phyloP scores from a whole-genome alignment of 192 early-diverging fungal genomes.

The Gigaspora rosea region DNA sequence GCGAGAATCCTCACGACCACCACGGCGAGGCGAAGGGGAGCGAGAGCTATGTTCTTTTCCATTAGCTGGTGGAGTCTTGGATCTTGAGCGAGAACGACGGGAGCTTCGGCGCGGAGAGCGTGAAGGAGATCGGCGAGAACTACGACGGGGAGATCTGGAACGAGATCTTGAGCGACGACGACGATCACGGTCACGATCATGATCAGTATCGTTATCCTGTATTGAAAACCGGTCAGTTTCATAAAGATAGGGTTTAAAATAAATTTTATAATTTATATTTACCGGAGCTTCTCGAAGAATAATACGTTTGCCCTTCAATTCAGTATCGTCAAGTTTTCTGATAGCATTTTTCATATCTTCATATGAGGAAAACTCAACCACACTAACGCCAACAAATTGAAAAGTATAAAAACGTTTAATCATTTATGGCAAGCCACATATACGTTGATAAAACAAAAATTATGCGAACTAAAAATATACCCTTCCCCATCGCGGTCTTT shows the following conservation, averaged over 20 bases:
- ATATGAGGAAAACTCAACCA: conserved; percentile 85
- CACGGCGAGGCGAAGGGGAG: not conserved
- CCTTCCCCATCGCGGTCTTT: conserved; percentile 81
- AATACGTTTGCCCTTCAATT: conserved; percentile 67
- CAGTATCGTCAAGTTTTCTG: conserved; percentile 77
- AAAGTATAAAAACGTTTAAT: too few species aligned
- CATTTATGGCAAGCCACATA: too few species aligned
- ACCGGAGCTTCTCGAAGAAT: conserved; percentile 56
- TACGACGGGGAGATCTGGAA: not conserved
- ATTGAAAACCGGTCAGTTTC: conserved; percentile 2
- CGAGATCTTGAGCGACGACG: conserved; percentile 58
- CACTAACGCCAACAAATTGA: conserved; percentile 45
- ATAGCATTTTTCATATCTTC: conserved; percentile 86
- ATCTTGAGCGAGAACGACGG: conserved; percentile 45
- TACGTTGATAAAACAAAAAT: too few species aligned
- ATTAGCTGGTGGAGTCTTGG: conserved; percentile 13
- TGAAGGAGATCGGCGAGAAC: conserved; percentile 39
- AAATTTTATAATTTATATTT: conserved; percentile 1
- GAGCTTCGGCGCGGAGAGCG: conserved; percentile 37
- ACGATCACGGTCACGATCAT: conserved; percentile 49
- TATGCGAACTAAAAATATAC: conserved; percentile 40
- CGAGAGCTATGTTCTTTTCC: conserved; percentile 23
- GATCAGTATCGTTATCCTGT: conserved; percentile 37
- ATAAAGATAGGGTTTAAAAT: not conserved
- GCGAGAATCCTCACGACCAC: not conserved